phyloP scores from a whole-genome alignment of 768 basidiomycete genomes.

The Dentipellis sp. region DNA sequence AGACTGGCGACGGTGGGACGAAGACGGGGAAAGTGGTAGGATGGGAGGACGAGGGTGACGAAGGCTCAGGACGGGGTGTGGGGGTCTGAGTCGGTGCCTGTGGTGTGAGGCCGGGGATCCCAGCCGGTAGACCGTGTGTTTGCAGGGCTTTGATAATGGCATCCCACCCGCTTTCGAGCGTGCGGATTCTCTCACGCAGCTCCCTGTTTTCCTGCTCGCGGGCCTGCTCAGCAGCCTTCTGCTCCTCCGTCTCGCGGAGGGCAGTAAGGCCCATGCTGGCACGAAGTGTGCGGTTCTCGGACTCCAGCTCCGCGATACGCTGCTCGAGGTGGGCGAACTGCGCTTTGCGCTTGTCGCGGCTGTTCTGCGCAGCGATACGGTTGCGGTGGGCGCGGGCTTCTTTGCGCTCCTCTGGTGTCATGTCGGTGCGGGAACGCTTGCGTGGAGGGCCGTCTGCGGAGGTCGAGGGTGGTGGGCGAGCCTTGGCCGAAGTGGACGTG shows the following conservation, averaged over 20 bases:
- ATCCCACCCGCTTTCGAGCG: constrained; percentile 76
- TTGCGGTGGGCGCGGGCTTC: constrained; percentile 88
- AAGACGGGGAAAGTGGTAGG: constrained; percentile 23
- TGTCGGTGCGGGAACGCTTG: constrained; percentile 61
- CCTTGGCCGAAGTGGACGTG: constrained; percentile 2
- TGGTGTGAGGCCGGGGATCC: constrained; percentile 21
- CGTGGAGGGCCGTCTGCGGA: constrained; percentile 37
- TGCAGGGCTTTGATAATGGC: constrained; percentile 69
- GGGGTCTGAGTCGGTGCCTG: constrained; percentile 6
- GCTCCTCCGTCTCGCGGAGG: constrained; percentile 22
- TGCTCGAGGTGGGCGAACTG: constrained; percentile 87
- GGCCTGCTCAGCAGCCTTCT: constrained; percentile 28
- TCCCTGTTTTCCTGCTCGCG: constrained; percentile 65
- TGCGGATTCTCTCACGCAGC: constrained; percentile 65
- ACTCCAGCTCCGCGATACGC: constrained; percentile 83
- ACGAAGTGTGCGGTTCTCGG: constrained; percentile 72
- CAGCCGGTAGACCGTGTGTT: constrained; percentile 53
- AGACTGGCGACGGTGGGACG: constrained; percentile 25
- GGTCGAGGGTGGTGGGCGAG: constrained; percentile 12
- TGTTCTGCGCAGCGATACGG: constrained; percentile 89
- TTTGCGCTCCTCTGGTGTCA: constrained; percentile 67
- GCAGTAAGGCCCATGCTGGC: constrained; percentile 31
- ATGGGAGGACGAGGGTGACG: constrained; percentile 21
- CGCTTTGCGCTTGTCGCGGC: constrained; percentile 82
- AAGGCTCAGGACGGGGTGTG: constrained; percentile 18